Base-by-base conservation (phyloP, 192 early-diverging fungal genomes). In the Coemansia sp. region DNA sequence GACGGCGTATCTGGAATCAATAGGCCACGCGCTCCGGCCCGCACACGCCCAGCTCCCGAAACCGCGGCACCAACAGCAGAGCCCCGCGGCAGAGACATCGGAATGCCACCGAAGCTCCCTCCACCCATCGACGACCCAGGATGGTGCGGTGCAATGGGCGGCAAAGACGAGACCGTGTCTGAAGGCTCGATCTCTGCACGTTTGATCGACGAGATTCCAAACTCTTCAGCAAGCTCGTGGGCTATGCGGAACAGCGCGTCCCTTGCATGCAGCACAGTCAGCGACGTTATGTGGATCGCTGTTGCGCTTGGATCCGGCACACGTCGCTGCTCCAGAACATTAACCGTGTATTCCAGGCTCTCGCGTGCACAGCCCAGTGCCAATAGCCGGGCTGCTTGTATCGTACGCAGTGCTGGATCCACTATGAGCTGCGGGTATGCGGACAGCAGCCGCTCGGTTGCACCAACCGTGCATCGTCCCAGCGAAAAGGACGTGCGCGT, bases 211-310 rank as follows among this genome's bases (percentile, higher is more conserved):
- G 74, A 76, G 25, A 76, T 63, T 7, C 79, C 79, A 70, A 81
- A 81, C 40, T 81, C 79, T 40, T 81, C 79, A 0, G 79, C 72
- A 10, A 80, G 68, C 55, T 80, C 77, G 50, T 80, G 77, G 1
- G 77, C 72, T 14, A 80, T 68, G 3, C 77, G 61, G 28, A 80
- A 80, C 40, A 80, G 52, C 23, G 77, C 77, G 1, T 71, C 61
- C 20, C 64, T 74, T 27, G 72, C 62, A 17, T 71, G 62, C 17
- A 80, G 44, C 19, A 68, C 57, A 0, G 77, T 71, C 14, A 80
- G 52, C 4, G 77, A 67, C 0, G 72, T 80, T 19, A 80, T 68
- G 23, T 80, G 77, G 17, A 80, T 71, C 0, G 79, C 74, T 0
- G 67, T 76, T 6, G 79, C 61, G 30, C 56, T 55, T 4, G 74